phyloP scores from a whole-genome alignment of 1,284 basidiomycete species.

The Sporisorium iseilematis-ciliati region DNA sequence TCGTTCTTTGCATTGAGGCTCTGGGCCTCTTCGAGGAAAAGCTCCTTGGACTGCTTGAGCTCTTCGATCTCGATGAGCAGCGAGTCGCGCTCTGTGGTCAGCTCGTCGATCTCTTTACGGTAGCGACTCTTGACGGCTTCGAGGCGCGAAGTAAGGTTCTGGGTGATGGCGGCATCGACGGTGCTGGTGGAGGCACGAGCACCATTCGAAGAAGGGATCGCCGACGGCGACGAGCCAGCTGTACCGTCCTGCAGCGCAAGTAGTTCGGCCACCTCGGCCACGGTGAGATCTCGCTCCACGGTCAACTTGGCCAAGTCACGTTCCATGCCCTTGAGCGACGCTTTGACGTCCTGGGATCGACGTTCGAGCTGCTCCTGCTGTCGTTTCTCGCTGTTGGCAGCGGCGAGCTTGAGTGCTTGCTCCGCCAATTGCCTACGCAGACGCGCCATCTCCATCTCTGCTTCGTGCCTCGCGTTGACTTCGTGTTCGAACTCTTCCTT shows the following conservation, averaged over 20 bases:
- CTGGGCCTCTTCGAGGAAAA: slow-evolving; percentile 89
- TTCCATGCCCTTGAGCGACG: slow-evolving; percentile 82
- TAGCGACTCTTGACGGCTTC: slow-evolving; percentile 90
- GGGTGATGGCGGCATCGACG: slow-evolving; percentile 73
- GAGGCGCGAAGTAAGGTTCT: slow-evolving; percentile 85
- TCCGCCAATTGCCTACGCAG: slow-evolving; percentile 86
- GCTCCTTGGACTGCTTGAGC: slow-evolving; percentile 85
- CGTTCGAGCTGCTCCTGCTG: slow-evolving; percentile 82
- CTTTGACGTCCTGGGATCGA: slow-evolving; percentile 81
- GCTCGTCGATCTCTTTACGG: slow-evolving; percentile 83
- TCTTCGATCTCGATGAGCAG: slow-evolving; percentile 86
- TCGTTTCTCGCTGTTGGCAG: slow-evolving; percentile 79
- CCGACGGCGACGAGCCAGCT: slow-evolving; percentile 10
- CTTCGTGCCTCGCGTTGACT: slow-evolving; percentile 84
- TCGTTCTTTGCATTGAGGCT: slow-evolving; percentile 91
- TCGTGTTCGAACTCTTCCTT: slow-evolving; percentile 94
- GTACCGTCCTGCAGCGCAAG: slow-evolving; percentile 76
- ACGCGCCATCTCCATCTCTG: slow-evolving; percentile 88
- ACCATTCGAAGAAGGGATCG: slow-evolving; percentile 12
- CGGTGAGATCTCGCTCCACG: slow-evolving; percentile 87
- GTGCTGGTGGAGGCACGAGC: slow-evolving; percentile 22
- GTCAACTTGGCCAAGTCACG: slow-evolving; percentile 86
- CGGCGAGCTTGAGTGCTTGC: slow-evolving; percentile 86
- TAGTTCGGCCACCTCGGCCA: slow-evolving; percentile 93
- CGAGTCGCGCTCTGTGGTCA: slow-evolving; percentile 83